Percentiles rank a stretch among this genome's conserved stretches.
Evolutionary conservation across 2,329 filamentous ascomycete genomes (phyloP).

Genomic region (Fusarium zealandicum): DNA sequence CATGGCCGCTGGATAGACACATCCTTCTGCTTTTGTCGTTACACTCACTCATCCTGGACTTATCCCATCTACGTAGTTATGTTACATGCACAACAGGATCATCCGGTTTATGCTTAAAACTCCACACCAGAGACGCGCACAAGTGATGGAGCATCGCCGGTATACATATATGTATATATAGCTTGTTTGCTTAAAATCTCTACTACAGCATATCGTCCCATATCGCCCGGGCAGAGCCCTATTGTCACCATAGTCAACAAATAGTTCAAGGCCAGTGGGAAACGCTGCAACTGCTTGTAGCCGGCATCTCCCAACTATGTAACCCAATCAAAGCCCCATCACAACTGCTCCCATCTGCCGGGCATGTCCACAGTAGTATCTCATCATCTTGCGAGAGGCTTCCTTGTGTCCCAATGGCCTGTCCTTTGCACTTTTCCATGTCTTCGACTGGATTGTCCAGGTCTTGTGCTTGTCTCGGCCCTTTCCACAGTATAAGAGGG

Average conservation of each 20-base stretch:
- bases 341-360: not conserved
- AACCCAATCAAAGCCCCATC: not conserved
- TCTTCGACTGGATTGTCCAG: slow-evolving; percentile 4
- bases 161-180: not conserved
- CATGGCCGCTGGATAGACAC: not conserved
- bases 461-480: slow-evolving; percentile 16
- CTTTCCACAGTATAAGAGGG: not conserved
- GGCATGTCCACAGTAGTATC: not conserved
- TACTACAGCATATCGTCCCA: slow-evolving; percentile 3
- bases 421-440: slow-evolving; percentile 5
- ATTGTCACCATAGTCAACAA: not conserved
- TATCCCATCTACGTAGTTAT: too few relatives aligned
- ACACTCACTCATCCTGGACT: too few relatives aligned
- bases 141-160: not conserved
- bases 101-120: too few relatives aligned
- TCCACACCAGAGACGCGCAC: too few relatives aligned
- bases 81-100: too few relatives aligned
- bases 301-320: not conserved
- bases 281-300: not conserved
- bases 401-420: slow-evolving; percentile 1
- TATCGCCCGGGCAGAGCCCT: not conserved
- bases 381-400: not conserved
- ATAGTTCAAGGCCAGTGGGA: not conserved
- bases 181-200: slow-evolving; percentile 4
- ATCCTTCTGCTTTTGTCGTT: too few relatives aligned